Conservation (phyloP, 2,329 filamentous ascomycete species). For the Colletotrichum somersetense region DNA sequence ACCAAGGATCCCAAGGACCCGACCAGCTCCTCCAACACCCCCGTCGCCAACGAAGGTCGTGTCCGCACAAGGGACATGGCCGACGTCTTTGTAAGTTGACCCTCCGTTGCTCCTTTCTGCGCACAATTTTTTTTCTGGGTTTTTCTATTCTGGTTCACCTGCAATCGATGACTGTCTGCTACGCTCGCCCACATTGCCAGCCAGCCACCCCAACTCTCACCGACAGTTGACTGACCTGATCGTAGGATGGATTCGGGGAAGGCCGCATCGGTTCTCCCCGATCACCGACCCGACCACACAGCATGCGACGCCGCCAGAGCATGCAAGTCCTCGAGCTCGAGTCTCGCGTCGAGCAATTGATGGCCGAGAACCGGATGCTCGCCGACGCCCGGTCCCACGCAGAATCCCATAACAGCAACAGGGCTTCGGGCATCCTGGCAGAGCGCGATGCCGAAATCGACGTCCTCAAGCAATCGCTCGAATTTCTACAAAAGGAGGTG, state of each 20-base stretch:
- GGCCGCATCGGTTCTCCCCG: constrained; percentile 86
- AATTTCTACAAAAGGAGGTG: constrained; percentile 86
- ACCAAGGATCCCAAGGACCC: constrained; percentile 35
- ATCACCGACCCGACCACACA: constrained; percentile 93
- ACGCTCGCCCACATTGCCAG: constrained; percentile 3
- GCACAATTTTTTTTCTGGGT: neutral
- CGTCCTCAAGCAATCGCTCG: constrained; percentile 81
- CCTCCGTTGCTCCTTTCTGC: constrained; percentile 35
- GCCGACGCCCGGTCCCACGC: constrained; percentile 69
- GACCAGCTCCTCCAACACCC: constrained; percentile 60
- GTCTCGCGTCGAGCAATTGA: constrained; percentile 83
- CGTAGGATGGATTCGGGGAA: constrained; percentile 92
- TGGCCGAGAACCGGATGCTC: constrained; percentile 86
- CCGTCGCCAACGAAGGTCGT: constrained; percentile 89
- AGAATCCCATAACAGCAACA: constrained; percentile 74
- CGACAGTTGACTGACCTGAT: constrained; percentile 41
- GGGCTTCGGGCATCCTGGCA: constrained; percentile 77
- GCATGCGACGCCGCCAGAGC: constrained; percentile 96
- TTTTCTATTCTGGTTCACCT: neutral
- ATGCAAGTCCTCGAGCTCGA: constrained; percentile 97
- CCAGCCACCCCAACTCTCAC: constrained; percentile 20
- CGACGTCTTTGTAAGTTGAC: constrained; percentile 88
- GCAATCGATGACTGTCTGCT: constrained; percentile 8
- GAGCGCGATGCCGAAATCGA: constrained; percentile 92
- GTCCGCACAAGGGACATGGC: constrained; percentile 87